Base-by-base conservation (phyloP, 441 rosid genomes). In the Euphorbia celastroides region DNA sequence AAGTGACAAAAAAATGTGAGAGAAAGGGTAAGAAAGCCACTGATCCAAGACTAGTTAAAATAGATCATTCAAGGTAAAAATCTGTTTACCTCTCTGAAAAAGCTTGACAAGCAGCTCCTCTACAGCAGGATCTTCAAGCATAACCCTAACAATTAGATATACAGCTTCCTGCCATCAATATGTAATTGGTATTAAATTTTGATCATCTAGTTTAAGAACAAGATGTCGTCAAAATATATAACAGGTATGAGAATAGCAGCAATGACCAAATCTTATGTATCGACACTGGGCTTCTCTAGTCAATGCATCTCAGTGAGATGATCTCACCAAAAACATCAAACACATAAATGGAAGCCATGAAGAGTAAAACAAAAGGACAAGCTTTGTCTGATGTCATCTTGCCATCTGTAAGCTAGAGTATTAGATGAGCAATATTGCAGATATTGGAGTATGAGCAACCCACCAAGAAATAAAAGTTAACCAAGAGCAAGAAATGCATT, bases 71-170 rank as follows among this genome's bases (percentile, higher is more conserved):
- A n/a, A 7, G 11, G 16, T 38, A 23, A 42, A 12, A 30, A 27
- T 36, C 38, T 64, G 20, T 38, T 48, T 80, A 88, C 99, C 98
- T 86, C 80, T 90, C 17, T 87, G 99, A 82, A 90, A 95, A 76
- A 92, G 88, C 81, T 92, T 95, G 70, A 83, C 95, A 72, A 95
- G 89, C 75, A 95, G 75, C 72, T 90, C 96, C 77, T 90, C 87
- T 77, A 95, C 98, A 72, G 97, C 99, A 36, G 99, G 98, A 80
- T 95, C 99, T 83, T 90, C 98, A 80, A 36, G 12, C 11, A 36
- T 36, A 36, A 36, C 42, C 42, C 12, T 36, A 9, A 36, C 7
- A 36, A 13, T 36, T 6, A 36, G 42, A 36, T 36, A 36, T 36
- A 36, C 42, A 36, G 42, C 42, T 36, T 36, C 42, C 42, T 36